These are phyloP conservation scores for Aspergillus olivimuriae DNA, from an alignment of 495 filamentous ascomycete genomes.

Conservation along the genomic window DNA sequence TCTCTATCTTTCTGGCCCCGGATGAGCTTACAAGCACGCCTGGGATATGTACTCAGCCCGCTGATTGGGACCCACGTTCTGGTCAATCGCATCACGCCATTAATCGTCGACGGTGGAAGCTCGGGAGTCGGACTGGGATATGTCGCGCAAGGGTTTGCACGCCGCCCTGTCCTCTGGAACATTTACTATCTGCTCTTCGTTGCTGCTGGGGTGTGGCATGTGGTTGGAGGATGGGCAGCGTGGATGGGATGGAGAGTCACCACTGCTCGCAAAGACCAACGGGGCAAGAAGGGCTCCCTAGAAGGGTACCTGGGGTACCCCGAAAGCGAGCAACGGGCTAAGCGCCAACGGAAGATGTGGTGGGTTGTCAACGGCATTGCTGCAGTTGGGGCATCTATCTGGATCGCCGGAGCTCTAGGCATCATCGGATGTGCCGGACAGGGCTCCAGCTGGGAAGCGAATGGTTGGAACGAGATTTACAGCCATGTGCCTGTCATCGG, in stretches of 20 bases:
- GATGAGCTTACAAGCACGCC: conserved; percentile 54
- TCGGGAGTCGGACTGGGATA: conserved; percentile 74
- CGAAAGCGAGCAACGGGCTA: conserved; percentile 34
- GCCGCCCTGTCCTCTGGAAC: conserved; percentile 57
- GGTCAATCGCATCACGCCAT: conserved; percentile 65
- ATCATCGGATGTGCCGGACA: conserved; percentile 68
- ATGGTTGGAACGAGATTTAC: conserved; percentile 68
- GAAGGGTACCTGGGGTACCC: conserved; percentile 30
- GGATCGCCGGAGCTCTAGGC: conserved; percentile 76
- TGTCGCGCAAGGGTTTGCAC: conserved; percentile 78
- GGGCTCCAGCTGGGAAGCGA: conserved; percentile 70
- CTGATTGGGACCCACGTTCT: conserved; percentile 62
- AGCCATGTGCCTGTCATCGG: conserved; percentile 47
- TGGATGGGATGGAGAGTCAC: conserved; percentile 57
- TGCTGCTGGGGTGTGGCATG: conserved; percentile 65
- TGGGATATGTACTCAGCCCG: conserved; percentile 61
- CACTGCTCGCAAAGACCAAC: conserved; percentile 28
- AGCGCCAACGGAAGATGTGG: conserved; percentile 54
- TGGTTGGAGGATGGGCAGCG: conserved; percentile 74
- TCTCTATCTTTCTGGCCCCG: conserved; percentile 54
- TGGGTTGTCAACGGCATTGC: conserved; percentile 60
- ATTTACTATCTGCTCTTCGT: conserved; percentile 62
- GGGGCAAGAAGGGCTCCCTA: conserved; percentile 29
- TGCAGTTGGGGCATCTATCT: conserved; percentile 52
- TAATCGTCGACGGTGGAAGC: conserved; percentile 72